Evolutionary conservation across 78 protist genomes (phyloP).

Genomic region (Blattamonas nauphoetae): DNA sequence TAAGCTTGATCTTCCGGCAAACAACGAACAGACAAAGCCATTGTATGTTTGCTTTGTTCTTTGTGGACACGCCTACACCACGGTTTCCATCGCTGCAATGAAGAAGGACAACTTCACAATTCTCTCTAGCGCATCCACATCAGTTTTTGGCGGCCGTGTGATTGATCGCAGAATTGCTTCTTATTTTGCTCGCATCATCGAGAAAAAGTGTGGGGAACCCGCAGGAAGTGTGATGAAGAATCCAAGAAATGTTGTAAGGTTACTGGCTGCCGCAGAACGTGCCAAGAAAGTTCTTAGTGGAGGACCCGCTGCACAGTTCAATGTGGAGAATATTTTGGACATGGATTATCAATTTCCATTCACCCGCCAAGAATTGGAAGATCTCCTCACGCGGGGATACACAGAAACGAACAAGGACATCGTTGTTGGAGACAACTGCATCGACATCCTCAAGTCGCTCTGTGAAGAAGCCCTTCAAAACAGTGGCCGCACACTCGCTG

Average conservation of each 20-base stretch:
- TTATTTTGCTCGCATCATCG: neutral
- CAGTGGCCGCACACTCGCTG: neutral
- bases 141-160: neutral
- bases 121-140: neutral
- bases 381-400: too few species aligned
- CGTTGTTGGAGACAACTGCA: neutral
- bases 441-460: neutral
- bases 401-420: too few species aligned
- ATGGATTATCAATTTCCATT: neutral
- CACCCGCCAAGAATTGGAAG: neutral
- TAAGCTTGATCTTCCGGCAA: neutral
- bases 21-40: neutral
- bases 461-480: neutral
- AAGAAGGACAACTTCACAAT: neutral
- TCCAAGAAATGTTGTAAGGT: neutral
- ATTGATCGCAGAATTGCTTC: neutral
- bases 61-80: neutral
- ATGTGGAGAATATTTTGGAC: neutral
- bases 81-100: neutral
- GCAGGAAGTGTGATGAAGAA: neutral
- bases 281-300: neutral
- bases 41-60: neutral
- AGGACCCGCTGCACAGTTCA: neutral
- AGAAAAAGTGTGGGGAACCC: neutral
- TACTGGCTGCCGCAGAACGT: neutral